These are phyloP conservation scores for Claviceps sp. DNA, from an alignment of 2,329 filamentous ascomycete genomes.

Conservation along the genomic window DNA sequence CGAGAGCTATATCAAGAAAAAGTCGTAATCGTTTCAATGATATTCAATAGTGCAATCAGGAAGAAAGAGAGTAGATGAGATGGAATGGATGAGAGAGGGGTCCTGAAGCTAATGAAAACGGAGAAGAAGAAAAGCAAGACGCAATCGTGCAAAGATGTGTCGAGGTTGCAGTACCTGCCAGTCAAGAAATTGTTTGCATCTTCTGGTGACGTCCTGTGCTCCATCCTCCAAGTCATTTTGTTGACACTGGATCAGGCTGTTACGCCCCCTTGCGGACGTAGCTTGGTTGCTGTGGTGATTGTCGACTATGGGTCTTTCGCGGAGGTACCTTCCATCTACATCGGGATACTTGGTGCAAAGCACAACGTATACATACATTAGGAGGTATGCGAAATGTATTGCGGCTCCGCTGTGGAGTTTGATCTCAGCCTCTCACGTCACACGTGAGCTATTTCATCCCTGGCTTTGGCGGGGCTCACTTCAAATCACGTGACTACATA, in stretches of 20 bases:
- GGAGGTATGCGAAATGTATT: too few relatives aligned
- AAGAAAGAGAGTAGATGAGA: not conserved
- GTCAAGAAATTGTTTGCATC: not conserved
- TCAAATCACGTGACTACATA: too few relatives aligned
- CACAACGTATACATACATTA: too few relatives aligned
- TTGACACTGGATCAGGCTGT: slow-evolving; percentile 4
- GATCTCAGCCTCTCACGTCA: too few relatives aligned
- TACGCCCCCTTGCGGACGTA: not conserved
- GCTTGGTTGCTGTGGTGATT: slow-evolving; percentile 3
- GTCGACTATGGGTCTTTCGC: too few relatives aligned
- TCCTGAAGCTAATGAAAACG: not conserved
- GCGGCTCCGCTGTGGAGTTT: too few relatives aligned
- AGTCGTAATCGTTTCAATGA: slow-evolving; percentile 3
- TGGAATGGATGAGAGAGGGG: not conserved
- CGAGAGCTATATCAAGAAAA: slow-evolving; percentile 5
- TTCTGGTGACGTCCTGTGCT: slow-evolving; percentile 3
- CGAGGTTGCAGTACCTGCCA: not conserved
- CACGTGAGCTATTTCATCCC: too few relatives aligned
- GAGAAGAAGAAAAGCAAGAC: not conserved
- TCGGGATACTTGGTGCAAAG: too few relatives aligned
- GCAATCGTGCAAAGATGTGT: not conserved
- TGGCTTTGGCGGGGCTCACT: too few relatives aligned
- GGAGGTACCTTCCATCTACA: too few relatives aligned
- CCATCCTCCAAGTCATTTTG: slow-evolving; percentile 1
- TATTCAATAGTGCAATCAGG: slow-evolving; percentile 5